phyloP scores from a whole-genome alignment of 495 filamentous ascomycete genomes.

The Melanomma pulvis-pyrius region DNA sequence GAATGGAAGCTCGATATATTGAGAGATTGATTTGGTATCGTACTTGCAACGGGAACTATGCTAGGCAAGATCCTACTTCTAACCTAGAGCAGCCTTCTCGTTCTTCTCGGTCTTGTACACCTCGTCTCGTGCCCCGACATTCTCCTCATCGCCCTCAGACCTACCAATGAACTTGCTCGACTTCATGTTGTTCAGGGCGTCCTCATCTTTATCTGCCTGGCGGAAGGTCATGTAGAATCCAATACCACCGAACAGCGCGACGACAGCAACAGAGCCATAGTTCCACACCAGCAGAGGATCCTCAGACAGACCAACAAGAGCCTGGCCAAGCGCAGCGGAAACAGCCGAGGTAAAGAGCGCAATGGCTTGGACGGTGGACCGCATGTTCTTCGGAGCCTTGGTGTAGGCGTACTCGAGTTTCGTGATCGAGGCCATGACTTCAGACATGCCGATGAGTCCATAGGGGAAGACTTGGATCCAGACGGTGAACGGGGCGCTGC shows the following conservation, averaged over 20 bases:
- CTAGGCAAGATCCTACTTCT: not conserved
- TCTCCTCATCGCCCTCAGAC: slow-evolving; percentile 6
- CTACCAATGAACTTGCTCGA: slow-evolving; percentile 8
- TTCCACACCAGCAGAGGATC: slow-evolving; percentile 52
- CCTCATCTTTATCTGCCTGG: slow-evolving; percentile 64
- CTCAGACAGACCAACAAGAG: slow-evolving; percentile 18
- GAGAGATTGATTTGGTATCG: not conserved
- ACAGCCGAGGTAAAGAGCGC: slow-evolving; percentile 20
- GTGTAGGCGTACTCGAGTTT: slow-evolving; percentile 29
- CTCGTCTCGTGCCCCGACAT: not conserved
- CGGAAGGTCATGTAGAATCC: slow-evolving; percentile 67
- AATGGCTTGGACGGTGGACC: slow-evolving; percentile 19
- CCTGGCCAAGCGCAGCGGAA: slow-evolving; percentile 21
- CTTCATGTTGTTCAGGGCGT: slow-evolving; percentile 57
- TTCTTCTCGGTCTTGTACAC: not conserved
- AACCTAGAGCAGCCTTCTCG: not conserved
- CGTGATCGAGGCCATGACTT: slow-evolving; percentile 33
- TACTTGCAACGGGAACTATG: not conserved
- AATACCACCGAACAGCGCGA: slow-evolving; percentile 60
- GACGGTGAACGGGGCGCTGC: slow-evolving; percentile 9
- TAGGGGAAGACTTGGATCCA: slow-evolving; percentile 25
- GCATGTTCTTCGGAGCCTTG: slow-evolving; percentile 36
- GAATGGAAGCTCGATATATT: not conserved
- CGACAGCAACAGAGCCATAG: slow-evolving; percentile 65
- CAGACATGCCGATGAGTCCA: slow-evolving; percentile 25